A percentile compares a stretch with the other conserved stretches of the same genome.
Evolutionary conservation across 495 filamentous ascomycete genomes (phyloP).

Genomic region (Penicillium taxi): DNA sequence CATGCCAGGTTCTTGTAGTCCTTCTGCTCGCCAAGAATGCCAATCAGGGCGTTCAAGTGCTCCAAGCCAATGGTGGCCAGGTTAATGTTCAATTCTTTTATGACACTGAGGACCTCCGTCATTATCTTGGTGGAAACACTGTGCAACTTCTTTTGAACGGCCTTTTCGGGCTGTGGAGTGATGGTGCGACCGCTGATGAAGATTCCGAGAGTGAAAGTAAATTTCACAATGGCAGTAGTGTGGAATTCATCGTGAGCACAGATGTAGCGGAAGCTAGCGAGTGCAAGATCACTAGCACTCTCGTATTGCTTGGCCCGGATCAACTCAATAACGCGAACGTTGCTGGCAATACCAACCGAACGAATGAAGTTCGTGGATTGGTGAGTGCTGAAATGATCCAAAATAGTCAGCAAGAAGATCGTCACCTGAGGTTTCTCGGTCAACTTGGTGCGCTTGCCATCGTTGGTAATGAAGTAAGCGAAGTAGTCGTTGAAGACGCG

Average conservation of each 20-base stretch:
- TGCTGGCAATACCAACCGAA: slow-evolving; percentile 31
- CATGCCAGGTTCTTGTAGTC: slow-evolving; percentile 33
- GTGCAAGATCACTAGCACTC: slow-evolving; percentile 22
- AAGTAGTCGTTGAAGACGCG: slow-evolving; percentile 18
- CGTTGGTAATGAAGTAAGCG: slow-evolving; percentile 25
- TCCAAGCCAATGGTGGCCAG: slow-evolving; percentile 21
- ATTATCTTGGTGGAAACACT: slow-evolving; percentile 17
- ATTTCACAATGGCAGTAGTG: slow-evolving; percentile 20
- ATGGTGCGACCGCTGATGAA: slow-evolving; percentile 20
- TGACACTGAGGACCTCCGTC: slow-evolving; percentile 18
- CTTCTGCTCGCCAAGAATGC: slow-evolving; percentile 28
- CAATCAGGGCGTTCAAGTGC: slow-evolving; percentile 30
- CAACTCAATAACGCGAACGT: slow-evolving; percentile 22
- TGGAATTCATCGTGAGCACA: slow-evolving; percentile 21
- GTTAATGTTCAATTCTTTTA: slow-evolving; percentile 22
- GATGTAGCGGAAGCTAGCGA: slow-evolving; percentile 26
- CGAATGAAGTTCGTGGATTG: slow-evolving; percentile 28
- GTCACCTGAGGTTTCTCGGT: slow-evolving; percentile 18
- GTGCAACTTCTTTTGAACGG: slow-evolving; percentile 16
- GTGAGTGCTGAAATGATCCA: slow-evolving; percentile 27
- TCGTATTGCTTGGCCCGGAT: slow-evolving; percentile 21
- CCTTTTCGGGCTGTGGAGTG: slow-evolving; percentile 9
- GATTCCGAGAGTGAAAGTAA: slow-evolving; percentile 24
- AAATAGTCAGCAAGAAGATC: slow-evolving; percentile 22
- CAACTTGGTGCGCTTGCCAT: slow-evolving; percentile 25